A percentile compares a stretch with the other conserved stretches of the same genome.
phyloP scores from a whole-genome alignment of 352 stramenopile species.

The Phytophthora palmivora region DNA sequence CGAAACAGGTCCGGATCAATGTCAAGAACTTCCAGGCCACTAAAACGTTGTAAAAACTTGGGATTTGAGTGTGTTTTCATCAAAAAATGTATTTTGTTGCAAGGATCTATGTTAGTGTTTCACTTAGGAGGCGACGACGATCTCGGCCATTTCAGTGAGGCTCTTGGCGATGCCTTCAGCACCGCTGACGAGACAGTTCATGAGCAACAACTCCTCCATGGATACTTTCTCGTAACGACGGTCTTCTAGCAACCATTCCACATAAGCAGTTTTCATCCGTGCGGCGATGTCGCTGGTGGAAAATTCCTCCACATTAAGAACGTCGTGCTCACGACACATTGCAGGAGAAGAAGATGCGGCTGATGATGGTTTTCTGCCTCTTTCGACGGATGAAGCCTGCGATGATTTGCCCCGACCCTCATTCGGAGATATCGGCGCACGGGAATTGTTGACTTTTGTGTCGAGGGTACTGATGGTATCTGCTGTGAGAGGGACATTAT shows the following conservation, averaged over 20 bases:
- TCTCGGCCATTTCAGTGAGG: conserved; percentile 30
- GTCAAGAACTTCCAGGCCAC: conserved; percentile 62
- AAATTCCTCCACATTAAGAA: conserved; percentile 36
- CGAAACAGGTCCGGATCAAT: conserved; percentile 69
- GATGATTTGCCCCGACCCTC: conserved; percentile 23
- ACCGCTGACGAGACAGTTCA: conserved; percentile 36
- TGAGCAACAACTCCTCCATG: conserved; percentile 33
- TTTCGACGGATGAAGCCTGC: conserved; percentile 33
- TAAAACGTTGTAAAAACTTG: conserved; percentile 40
- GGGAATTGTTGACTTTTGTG: conserved; percentile 22
- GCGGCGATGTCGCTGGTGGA: conserved; percentile 28
- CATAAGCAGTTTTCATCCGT: conserved; percentile 35
- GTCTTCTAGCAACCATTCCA: conserved; percentile 37
- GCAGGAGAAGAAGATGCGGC: conserved; percentile 23
- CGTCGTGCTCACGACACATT: conserved; percentile 32
- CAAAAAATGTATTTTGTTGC: conserved; percentile 12
- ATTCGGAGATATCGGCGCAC: conserved; percentile 12
- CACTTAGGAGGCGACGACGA: conserved; percentile 20
- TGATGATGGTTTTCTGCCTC: conserved; percentile 17
- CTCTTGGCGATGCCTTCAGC: conserved; percentile 36
- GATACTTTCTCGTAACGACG: conserved; percentile 36
- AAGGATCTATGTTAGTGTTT: conserved; percentile 10
- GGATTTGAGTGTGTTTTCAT: neutral
- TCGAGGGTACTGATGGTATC: conserved; percentile 10
- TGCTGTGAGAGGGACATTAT: conserved; percentile 5